Conservation (phyloP, 108 stramenopile species). For the Nitzschia sp. region DNA sequence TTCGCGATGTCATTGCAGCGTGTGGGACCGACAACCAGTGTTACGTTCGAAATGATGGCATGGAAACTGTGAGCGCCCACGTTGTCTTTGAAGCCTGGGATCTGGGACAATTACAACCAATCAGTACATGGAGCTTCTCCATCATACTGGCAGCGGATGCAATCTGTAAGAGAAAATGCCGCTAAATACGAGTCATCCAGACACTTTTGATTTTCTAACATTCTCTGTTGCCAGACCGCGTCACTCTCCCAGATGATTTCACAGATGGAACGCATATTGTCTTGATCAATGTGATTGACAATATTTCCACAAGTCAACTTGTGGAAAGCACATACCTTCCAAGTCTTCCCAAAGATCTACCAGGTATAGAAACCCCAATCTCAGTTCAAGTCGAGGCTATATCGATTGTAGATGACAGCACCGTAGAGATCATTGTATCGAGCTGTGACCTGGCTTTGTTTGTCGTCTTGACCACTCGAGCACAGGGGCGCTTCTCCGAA, state of each 20-base stretch:
- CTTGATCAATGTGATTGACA: neutral
- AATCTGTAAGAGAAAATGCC: constrained; percentile 2
- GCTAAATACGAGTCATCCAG: neutral
- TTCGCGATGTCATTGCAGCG: constrained; percentile 46
- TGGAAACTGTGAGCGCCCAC: neutral
- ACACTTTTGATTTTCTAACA: neutral
- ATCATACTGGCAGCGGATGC: neutral
- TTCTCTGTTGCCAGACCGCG: neutral
- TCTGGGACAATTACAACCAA: neutral
- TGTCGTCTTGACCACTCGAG: constrained; percentile 50
- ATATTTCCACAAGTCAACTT: neutral
- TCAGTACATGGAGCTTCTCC: neutral
- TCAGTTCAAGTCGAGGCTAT: neutral
- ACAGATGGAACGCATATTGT: neutral
- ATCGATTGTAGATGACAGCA: neutral
- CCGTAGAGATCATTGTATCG: neutral
- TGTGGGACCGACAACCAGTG: constrained; percentile 38
- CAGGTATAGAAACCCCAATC: neutral
- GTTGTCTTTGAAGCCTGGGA: constrained; percentile 32
- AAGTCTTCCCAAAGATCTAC: constrained; percentile 16
- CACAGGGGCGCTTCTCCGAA: constrained; percentile 43
- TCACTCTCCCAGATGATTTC: neutral
- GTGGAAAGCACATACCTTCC: constrained; percentile 19
- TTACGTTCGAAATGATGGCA: constrained; percentile 36
- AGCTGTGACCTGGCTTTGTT: constrained; percentile 33